Evolutionary conservation across 2,329 filamentous ascomycete species (phyloP).

Genomic region (Diplodia scrobiculata): DNA sequence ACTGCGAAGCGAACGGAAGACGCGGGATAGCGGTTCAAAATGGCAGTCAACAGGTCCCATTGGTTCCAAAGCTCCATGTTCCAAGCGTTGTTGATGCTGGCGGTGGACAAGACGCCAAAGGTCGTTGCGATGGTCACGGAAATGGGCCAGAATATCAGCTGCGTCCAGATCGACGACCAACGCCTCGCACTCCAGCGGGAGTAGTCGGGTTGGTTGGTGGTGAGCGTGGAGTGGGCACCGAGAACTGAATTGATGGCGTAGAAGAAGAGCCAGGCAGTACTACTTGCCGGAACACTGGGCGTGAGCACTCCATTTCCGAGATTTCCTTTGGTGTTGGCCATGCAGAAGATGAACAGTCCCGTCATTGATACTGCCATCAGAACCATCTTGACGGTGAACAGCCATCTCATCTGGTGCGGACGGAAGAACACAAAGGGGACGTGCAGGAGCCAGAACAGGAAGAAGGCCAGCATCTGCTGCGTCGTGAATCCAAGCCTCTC

Average conservation of each 20-base stretch:
- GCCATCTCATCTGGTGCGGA: no score
- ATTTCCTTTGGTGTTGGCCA: neutral
- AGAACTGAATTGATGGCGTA: slow-evolving; percentile 11
- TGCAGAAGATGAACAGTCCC: slow-evolving; percentile 18
- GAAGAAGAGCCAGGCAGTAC: neutral
- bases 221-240: neutral
- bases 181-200: neutral
- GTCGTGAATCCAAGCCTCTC: no score
- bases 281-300: neutral
- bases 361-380: neutral
- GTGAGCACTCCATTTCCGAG: neutral
- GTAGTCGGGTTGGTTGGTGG: slow-evolving; percentile 3
- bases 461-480: no score
- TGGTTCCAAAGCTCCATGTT: slow-evolving; percentile 31
- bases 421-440: slow-evolving; percentile 1
- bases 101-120: slow-evolving; percentile 31
- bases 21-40: neutral
- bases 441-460: neutral
- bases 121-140: neutral
- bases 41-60: slow-evolving; percentile 3
- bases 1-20: neutral
- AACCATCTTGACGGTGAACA: slow-evolving; percentile 4
- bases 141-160: neutral
- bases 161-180: neutral
- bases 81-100: slow-evolving; percentile 29